Percentiles rank a stretch among this genome's conserved stretches.
Evolutionary conservation across 2,329 filamentous ascomycete species (phyloP).

Genomic region (Zymoseptoria passerinii): DNA sequence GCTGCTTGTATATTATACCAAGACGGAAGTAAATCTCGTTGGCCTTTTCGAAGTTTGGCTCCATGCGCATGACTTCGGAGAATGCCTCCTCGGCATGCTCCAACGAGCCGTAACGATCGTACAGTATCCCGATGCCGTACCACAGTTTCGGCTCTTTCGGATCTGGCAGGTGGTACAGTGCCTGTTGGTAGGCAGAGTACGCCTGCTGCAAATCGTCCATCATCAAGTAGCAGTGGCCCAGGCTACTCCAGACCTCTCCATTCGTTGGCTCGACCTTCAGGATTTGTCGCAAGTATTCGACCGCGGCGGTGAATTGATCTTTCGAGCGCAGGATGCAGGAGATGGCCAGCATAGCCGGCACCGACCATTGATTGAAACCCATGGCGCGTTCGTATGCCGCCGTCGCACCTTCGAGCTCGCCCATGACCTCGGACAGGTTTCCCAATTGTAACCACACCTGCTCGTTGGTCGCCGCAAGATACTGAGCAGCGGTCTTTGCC

Average conservation of each 20-base stretch:
- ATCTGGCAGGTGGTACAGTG: conserved; percentile 82
- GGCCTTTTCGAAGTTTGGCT: conserved; percentile 94
- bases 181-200: conserved; percentile 93
- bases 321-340: conserved; percentile 83
- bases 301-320: conserved; percentile 87
- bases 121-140: conserved; percentile 97
- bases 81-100: conserved; percentile 98
- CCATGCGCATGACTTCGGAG: conserved; percentile 97
- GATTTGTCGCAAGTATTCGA: conserved; percentile 86
- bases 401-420: conserved; percentile 81
- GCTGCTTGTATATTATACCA: conserved; percentile 99
- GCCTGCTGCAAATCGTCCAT: conserved; percentile 97
- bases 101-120: conserved; percentile 84
- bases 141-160: conserved; percentile 97
- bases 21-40: conserved; percentile 98
- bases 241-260: conserved; percentile 92
- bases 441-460: conserved; percentile 87
- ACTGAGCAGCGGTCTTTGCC: conserved; percentile 60
- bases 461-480: conserved; percentile 73
- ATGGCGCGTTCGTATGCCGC: conserved; percentile 85
- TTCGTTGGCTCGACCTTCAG: conserved; percentile 81
- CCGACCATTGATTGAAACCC: conserved; percentile 77
- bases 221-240: conserved; percentile 98
- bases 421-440: conserved; percentile 76
- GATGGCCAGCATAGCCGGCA: conserved; percentile 87